Evolutionary conservation across 108 stramenopile genomes (phyloP), one percentile per base, ranked within the genome.

Genomic region (Fistulifera solaris): DNA sequence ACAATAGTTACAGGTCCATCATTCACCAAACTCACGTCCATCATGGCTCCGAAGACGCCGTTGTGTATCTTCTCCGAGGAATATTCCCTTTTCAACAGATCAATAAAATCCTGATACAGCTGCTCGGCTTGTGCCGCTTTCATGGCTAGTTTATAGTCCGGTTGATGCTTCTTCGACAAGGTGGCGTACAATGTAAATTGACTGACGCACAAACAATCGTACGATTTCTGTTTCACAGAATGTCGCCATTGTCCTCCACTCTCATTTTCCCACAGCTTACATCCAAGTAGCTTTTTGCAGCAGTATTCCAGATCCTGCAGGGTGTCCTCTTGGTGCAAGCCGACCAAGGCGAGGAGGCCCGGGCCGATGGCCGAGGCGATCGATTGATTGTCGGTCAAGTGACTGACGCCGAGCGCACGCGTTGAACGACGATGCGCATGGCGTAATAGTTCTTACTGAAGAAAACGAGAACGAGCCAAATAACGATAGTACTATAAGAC

Each of bases 1-100:
- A 93, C 73, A 27, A 93, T 67, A 0, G 92, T 93, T 8, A 93
- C 92, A 16, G 92, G 92, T 10, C 92, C 92, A 76, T 93, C 87
- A 65, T 93, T 93, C 38, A 89, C 78, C 25, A 87, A 68, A 25
- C 39, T 73, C 40, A 82, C 81, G 35, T 66, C 54, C 92, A 93
- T 93, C 92, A 87, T 93, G 15, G 74, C 81, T 14, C 87, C 92
- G 71, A 93, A 93, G 22, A 59, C 68, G 0, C 86, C 90, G 61
- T 87, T 84, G 26, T 68, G 49, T 22, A 93, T 75, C 56, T 80
- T 87, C 18, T 75, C 69, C 12, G 38, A 48, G 40, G 83, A 66
- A 65, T 88, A 88, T 7, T 67, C 66, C 4, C 65, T 59, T 63
- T 57, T 58, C 11, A 93, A 52, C 75, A 84, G 64, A 0, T 63